Base-by-base conservation (phyloP, 2,329 filamentous ascomycete genomes). In the Ramularia endophylla region DNA sequence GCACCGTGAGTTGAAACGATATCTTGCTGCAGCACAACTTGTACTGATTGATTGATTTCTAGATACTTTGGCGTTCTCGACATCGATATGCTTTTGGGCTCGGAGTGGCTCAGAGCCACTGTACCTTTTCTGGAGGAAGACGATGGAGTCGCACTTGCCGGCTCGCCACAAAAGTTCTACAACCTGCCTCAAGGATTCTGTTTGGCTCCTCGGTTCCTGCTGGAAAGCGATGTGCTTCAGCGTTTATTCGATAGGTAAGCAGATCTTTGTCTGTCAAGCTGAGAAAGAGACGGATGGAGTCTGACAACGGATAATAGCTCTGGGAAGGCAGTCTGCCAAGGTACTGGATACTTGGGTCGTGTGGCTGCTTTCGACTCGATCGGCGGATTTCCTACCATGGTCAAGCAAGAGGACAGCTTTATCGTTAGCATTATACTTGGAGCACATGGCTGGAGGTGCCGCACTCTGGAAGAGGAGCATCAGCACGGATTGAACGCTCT, bases 371-470 rank as follows among this genome's bases (percentile, higher is more conserved):
- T 48, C 17, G 46, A 48, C 15, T n/a, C 35, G 11, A 30, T 48
- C 13, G 46, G 46, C 3, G 46, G 46, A 17, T 48, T 48, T 15
- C 46, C 46, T 1, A 48, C 46, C 19, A 48, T 48, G 46, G 46
- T 48, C 30, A 48, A 48, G 36, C 46, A 48, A 27, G 46, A 48
- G 28, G 46, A 48, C 36, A 40, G 35, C 30, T 48, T 48, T 42
- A 48, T 48, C 28, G 46, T 48, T 36, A 45, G 38, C 36, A 48
- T 48, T 28, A 48, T 48, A 22, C 42, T 48, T 3, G 38, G 42
- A 35, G 46, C 46, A 6, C 41, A 48, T 20, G 46, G 46, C 20
- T 48, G 36, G 38, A 41, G 39, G 12, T 31, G 33, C 15, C 36
- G 46, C 20, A 27, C 45, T 9, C 20, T 48, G 3, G 46, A 48